These are phyloP conservation scores for Candida corydali DNA, from an alignment of 805 yeast genomes.

Conservation along the genomic window DNA sequence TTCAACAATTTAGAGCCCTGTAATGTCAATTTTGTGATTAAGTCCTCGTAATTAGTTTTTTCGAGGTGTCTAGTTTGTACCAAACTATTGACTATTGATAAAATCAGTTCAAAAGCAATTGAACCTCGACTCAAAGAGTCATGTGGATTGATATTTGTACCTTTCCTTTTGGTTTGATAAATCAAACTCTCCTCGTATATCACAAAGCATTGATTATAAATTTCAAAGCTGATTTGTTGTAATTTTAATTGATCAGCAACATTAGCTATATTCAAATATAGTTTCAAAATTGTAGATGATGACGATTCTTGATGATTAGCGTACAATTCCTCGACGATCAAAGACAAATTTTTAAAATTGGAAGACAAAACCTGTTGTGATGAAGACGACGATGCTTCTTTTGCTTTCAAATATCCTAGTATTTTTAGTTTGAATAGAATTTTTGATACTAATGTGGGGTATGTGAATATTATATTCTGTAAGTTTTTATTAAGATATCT, in stretches of 20 bases:
- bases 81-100: constrained; percentile 44
- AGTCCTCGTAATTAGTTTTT: constrained; percentile 69
- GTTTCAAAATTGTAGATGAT: constrained; percentile 38
- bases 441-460: constrained; percentile 68
- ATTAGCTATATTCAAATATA: constrained; percentile 63
- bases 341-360: constrained; percentile 71
- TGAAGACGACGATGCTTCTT: no score
- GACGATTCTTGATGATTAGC: constrained; percentile 28
- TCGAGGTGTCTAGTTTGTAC: constrained; percentile 41
- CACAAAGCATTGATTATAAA: constrained; percentile 82
- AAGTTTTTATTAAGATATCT: constrained; percentile 53
- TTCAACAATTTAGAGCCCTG: constrained; percentile 85
- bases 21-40: constrained; percentile 80
- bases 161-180: constrained; percentile 7
- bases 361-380: constrained; percentile 30
- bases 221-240: constrained; percentile 78
- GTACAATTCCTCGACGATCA: constrained; percentile 65
- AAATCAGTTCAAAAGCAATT: constrained; percentile 45
- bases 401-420: constrained; percentile 26
- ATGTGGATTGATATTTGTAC: constrained; percentile 25
- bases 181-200: constrained; percentile 64
- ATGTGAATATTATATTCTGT: constrained; percentile 57
- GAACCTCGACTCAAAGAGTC: constrained; percentile 44
- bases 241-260: constrained; percentile 74
- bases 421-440: constrained; percentile 57